Evolutionary conservation across 2,329 filamentous ascomycete genomes (phyloP).

Genomic region (Aquanectria penicillioides): DNA sequence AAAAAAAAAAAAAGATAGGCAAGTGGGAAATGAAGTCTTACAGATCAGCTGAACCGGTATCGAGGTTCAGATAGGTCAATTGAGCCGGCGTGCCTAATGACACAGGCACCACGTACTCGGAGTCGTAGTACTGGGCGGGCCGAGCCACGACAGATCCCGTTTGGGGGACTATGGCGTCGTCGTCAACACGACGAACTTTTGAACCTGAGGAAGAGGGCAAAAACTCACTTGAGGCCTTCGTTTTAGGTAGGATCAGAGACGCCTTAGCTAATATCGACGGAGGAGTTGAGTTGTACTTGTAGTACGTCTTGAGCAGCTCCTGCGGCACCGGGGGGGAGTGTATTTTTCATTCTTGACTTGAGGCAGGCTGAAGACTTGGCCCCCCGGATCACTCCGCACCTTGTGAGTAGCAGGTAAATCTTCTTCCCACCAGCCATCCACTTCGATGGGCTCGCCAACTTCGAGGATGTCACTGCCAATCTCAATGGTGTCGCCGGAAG

Average conservation of each 20-base stretch:
- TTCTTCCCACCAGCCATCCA: conserved; percentile 21
- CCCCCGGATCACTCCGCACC: conserved; percentile 16
- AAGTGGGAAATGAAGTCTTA: conserved; percentile 35
- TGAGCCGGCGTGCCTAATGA: conserved; percentile 67
- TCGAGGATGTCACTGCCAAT: not conserved
- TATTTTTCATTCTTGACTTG: conserved; percentile 49
- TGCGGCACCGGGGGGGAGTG: conserved; percentile 44
- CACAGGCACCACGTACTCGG: conserved; percentile 70
- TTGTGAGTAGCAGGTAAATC: conserved; percentile 3
- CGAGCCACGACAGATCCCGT: conserved; percentile 40
- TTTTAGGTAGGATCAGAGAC: no score
- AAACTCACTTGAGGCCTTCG: conserved; percentile 39
- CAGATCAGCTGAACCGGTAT: conserved; percentile 68
- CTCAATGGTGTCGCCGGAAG: not conserved
- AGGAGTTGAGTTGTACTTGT: conserved; percentile 50
- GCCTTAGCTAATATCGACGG: no score
- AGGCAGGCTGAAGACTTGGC: conserved; percentile 41
- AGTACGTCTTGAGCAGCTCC: conserved; percentile 45
- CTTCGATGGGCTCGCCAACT: not conserved
- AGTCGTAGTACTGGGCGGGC: conserved; percentile 54
- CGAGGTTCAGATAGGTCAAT: conserved; percentile 73
- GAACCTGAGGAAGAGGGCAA: not conserved
- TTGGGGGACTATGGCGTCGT: conserved; percentile 11
- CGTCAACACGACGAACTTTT: not conserved
- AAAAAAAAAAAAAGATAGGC: fast-evolving